Evolutionary conservation across 1,284 basidiomycete species (phyloP), one percentile per base, ranked within the genome.

Genomic region (Laetiporus sulphureus): DNA sequence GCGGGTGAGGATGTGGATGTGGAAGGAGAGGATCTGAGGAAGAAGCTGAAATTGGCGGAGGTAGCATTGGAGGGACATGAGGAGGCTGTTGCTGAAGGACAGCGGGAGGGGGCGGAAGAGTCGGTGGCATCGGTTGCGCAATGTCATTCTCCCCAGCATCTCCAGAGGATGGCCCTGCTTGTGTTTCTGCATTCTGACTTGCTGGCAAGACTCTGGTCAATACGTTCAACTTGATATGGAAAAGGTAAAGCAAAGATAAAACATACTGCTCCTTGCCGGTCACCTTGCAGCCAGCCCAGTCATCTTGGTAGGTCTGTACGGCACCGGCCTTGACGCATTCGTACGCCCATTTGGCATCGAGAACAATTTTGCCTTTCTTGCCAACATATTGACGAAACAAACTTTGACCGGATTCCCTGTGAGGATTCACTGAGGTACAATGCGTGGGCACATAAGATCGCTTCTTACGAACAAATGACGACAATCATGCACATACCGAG

Each of bases 271-370:
- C 86, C 22, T 65, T 69, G n/a, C 86, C 86, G 12, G 72, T 79
- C 20, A 90, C 76, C 64, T 80, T 89, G 53, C 82, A 89, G 18
- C 76, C 81, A 13, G 80, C 85, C 75, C 80, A 90, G 53, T 84
- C 78, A 44, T 66, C 76, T 41, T 77, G 72, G 53, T 79, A 88
- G 0, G 81, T 84, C 58, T 84, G 83, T 32, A 90, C 67, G 33
- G 72, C 69, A 39, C 75, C 72, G 2, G 70, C 63, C 47, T 77
- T 73, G 51, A 90, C 67, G 53, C 86, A 90, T 56, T 85, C 82
- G 42, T 74, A 69, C 19, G 86, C 71, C 86, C 86, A 90, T 35
- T 72, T 72, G 3, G 74, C 71, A 52, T 75, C 69, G 5, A 90
- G 73, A 3, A 90, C 74, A 32, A 87, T 69, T 57, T 88, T 89